Evolutionary conservation across 2,329 filamentous ascomycete genomes (phyloP), one percentile per base, ranked within the genome.

Genomic region (Cercospora beticola): DNA sequence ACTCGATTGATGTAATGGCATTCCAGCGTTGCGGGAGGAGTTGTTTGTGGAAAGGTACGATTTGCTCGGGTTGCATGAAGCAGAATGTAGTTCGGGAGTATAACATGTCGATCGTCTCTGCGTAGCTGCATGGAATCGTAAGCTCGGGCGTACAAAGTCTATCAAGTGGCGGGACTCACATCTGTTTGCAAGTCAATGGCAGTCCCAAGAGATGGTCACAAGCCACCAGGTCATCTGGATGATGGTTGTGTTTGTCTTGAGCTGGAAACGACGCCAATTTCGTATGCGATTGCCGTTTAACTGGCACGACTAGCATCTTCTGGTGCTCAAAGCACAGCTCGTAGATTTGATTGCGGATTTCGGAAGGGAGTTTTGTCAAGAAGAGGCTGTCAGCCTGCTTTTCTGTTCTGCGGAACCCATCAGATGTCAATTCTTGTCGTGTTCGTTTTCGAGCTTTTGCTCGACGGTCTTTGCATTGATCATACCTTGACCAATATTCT

Each of bases 101-200:
- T 1, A 63, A 14, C 14, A 33, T 30, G 60, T 54, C 43, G 36
- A 52, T 63, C 5, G 60, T 63, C 18, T 63, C 43, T 49, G 60
- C 23, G 60, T 63, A 54, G 23, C 60, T 62, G 26, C 3, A 26
- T 3, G 12, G 4, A 10, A 2, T 10, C 2, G 12, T 62, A 7
- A 62, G 59, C 23, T 18, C 10, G 18, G 31, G 5, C 6, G 21
- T 30, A 30, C 30, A 12, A 12, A 8, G 3, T 31, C 9, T 10
- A 10, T 10, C 30, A 31, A 12, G 9, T 10, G 30, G 30, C 30
- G 9, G 30, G 8, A 33, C 33, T 36, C 12, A 36, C 60, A 63
- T 63, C 10, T 63, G 60, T 9, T 52, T 63, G 28, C 60, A 63
- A 6, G 60, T 63, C 40, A 63, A 52, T 28, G 60, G 40, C 9